Conservation (phyloP, 2,329 filamentous ascomycete genomes). For the Geosmithia morbida region DNA sequence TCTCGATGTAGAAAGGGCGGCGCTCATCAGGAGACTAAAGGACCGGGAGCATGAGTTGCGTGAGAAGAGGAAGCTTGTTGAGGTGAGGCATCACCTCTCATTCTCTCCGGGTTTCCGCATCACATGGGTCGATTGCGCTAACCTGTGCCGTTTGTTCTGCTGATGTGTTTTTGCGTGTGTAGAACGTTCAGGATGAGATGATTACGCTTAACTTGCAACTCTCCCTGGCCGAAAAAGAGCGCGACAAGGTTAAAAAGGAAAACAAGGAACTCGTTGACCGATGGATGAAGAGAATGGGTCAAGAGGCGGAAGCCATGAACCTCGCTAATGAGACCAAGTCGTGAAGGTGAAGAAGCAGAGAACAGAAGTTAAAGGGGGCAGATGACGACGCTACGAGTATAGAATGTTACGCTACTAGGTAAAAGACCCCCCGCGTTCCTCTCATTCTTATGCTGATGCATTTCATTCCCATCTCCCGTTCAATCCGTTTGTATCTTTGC, state of each 20-base stretch:
- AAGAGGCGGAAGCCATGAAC: slow-evolving; percentile 84
- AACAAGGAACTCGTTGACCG: slow-evolving; percentile 81
- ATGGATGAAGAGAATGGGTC: slow-evolving; percentile 80
- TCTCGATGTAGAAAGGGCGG: slow-evolving; percentile 46
- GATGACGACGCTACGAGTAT: not conserved
- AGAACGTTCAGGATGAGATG: slow-evolving; percentile 87
- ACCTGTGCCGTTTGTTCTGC: not conserved
- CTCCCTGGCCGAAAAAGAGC: slow-evolving; percentile 68
- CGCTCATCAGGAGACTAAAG: slow-evolving; percentile 50
- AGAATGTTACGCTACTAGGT: not conserved
- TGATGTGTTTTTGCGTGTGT: not conserved
- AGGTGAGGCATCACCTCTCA: slow-evolving; percentile 27
- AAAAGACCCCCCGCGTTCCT: not conserved
- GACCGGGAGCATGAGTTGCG: slow-evolving; percentile 77
- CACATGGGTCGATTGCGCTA: not conserved
- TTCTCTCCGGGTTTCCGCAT: not conserved
- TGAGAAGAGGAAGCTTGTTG: slow-evolving; percentile 70
- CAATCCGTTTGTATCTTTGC: not conserved
- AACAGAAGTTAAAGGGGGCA: not conserved
- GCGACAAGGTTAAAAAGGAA: slow-evolving; percentile 59
- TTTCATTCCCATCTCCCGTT: not conserved
- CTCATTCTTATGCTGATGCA: not conserved
- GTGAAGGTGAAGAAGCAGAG: not conserved
- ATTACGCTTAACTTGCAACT: slow-evolving; percentile 77
- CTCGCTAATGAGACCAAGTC: slow-evolving; percentile 33